Percentiles rank a stretch among this genome's conserved stretches.
Evolutionary conservation across 441 rosid species (phyloP).

Genomic region (Breynia disticha): DNA sequence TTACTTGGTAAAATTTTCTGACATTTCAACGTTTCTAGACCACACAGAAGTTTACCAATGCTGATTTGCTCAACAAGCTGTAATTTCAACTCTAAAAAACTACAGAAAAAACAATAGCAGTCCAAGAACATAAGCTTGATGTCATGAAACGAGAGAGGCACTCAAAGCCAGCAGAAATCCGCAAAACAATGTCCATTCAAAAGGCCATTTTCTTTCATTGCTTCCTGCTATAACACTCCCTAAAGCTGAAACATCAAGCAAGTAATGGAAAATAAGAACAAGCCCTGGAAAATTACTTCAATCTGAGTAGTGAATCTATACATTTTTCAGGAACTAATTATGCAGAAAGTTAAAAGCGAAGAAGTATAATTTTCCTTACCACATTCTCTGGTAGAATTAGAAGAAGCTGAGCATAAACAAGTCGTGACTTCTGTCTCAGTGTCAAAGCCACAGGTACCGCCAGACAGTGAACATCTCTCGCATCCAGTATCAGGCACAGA

Average conservation of each 20-base stretch:
- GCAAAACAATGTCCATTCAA: constrained; percentile 1
- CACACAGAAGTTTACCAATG: too few relatives aligned
- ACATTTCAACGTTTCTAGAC: too few relatives aligned
- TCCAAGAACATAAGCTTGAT: too few relatives aligned
- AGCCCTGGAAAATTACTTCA: too few relatives aligned
- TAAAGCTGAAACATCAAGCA: constrained; percentile 21
- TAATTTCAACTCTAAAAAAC: too few relatives aligned
- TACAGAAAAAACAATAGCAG: too few relatives aligned
- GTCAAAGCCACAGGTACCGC: constrained; percentile 76
- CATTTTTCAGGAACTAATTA: too few relatives aligned
- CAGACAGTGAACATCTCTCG: constrained; percentile 50
- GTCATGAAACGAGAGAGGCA: neutral
- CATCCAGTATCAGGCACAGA: constrained; percentile 67
- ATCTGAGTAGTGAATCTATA: too few relatives aligned
- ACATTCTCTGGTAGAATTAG: constrained; percentile 59
- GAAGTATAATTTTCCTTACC: constrained; percentile 21
- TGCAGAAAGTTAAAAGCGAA: too few relatives aligned
- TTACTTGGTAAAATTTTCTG: too few relatives aligned
- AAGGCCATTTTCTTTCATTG: constrained; percentile 8
- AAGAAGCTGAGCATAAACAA: constrained; percentile 54
- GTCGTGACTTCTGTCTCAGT: constrained; percentile 50
- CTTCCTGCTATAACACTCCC: constrained; percentile 21
- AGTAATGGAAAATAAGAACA: neutral
- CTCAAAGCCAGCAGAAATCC: constrained; percentile 10
- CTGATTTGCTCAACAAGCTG: too few relatives aligned